Evolutionary conservation across 2,329 filamentous ascomycete species (phyloP), one percentile per base, ranked within the genome.

Genomic region (Pseudogymnoascus sp.): DNA sequence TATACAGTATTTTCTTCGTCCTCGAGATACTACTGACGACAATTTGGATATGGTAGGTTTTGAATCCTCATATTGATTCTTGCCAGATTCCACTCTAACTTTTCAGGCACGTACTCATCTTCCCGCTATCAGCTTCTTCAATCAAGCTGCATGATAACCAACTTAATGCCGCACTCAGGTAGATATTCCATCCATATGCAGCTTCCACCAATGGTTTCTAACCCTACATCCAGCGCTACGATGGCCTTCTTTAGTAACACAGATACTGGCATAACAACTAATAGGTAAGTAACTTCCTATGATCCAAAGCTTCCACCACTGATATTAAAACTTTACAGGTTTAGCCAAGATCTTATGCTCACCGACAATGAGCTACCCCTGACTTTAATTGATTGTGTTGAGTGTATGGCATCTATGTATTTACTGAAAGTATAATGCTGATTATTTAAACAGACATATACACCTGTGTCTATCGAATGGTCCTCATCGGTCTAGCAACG

Each of bases 401-500:
- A 59, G 12, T 64, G 61, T 11, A 20, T 57, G 18, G 58, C 16
- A 58, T 16, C n/a, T 8, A 32, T 32, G 4, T 9, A 32, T 32
- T 32, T 6, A 30, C 14, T 18, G 9, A 12, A 54, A 3, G n/a
- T 30, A 32, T n/a, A 7, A 32, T 7, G n/a, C 47, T 54, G 14
- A 54, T 54, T 12, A 18, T 32, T 16, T 32, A 1, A 30, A 18
- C 28, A 54, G 47, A 54, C 8, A 54, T 54, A 32, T 54, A 54
- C 47, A 54, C 47, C 6, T 62, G 57, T 28, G 50, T 61, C n/a
- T 59, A 59, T 12, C 35, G 41, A 18, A 47, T 79, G 77, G 74
- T 72, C 71, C 20, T 73, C 67, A n/a, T 74, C 74, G 61, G 76
- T 70, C 0, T 65, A 71, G 34, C 71, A 74, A 20, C 65, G 11